A percentile compares a stretch with the other conserved stretches of the same genome.
These are phyloP conservation scores for Aspergillus hiratsukae DNA, from an alignment of 2,329 filamentous ascomycete genomes.

Conservation along the genomic window DNA sequence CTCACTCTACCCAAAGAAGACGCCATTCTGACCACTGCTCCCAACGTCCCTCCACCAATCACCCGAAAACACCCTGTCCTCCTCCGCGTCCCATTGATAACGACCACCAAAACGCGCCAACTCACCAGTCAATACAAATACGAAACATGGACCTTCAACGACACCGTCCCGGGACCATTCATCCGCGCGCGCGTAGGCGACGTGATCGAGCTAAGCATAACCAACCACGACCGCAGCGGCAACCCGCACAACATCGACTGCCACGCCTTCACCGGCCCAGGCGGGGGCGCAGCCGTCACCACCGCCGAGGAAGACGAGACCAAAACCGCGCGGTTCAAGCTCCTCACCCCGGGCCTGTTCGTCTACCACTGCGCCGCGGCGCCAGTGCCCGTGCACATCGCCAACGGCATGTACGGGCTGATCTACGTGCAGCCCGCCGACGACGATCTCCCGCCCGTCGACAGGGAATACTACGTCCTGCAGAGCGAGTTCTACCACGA, in stretches of 20 bases:
- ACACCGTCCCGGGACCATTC: conserved; percentile 30
- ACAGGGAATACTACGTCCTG: conserved; percentile 36
- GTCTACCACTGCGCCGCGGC: conserved; percentile 34
- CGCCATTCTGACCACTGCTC: conserved; percentile 27
- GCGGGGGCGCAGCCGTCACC: conserved; percentile 30
- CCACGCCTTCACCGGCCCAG: conserved; percentile 32
- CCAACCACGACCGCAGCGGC: conserved; percentile 30
- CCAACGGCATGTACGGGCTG: conserved; percentile 37
- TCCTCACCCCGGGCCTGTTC: conserved; percentile 29
- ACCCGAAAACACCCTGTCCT: conserved; percentile 28
- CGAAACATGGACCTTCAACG: conserved; percentile 35
- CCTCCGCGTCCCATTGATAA: conserved; percentile 26
- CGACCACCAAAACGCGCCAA: conserved; percentile 23
- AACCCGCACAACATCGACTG: conserved; percentile 37
- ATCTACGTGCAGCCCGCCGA: conserved; percentile 34
- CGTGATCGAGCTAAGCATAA: conserved; percentile 29
- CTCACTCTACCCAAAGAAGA: conserved; percentile 22
- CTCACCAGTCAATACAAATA: conserved; percentile 34
- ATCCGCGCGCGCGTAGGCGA: conserved; percentile 34
- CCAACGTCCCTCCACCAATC: conserved; percentile 28
- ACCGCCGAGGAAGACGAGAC: conserved; percentile 30
- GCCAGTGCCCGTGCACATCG: conserved; percentile 35
- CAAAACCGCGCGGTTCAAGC: conserved; percentile 28
- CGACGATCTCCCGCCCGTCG: conserved; percentile 25
- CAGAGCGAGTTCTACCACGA: conserved; percentile 38